Conservation (phyloP, 495 filamentous ascomycete genomes). For the Tirmania nivea region DNA sequence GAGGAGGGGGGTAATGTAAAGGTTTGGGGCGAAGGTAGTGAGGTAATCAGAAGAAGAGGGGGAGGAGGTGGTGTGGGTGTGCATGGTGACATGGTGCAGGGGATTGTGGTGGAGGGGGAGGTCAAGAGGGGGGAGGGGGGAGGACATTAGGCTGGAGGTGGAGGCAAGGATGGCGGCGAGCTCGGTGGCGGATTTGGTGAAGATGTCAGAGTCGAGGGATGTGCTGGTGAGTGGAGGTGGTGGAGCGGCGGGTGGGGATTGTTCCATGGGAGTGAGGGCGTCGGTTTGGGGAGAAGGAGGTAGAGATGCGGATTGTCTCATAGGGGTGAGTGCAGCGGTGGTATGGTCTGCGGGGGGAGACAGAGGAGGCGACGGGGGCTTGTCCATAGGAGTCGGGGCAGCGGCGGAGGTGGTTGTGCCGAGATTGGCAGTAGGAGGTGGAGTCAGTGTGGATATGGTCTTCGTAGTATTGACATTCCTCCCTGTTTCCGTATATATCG, state of each 20-base stretch:
- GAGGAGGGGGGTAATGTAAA: slow-evolving; percentile 45
- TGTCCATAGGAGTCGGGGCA: too few relatives aligned
- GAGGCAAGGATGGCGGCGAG: slow-evolving; percentile 28
- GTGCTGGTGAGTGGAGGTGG: too few relatives aligned
- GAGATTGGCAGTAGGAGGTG: too few relatives aligned
- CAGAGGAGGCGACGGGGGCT: too few relatives aligned
- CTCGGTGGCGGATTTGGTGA: slow-evolving; percentile 28
- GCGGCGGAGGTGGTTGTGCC: too few relatives aligned
- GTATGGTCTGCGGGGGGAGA: too few relatives aligned
- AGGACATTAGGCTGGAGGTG: slow-evolving; percentile 25
- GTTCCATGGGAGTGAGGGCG: background rate
- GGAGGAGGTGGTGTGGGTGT: slow-evolving; percentile 6
- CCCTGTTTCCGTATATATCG: too few relatives aligned
- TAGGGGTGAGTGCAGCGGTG: too few relatives aligned
- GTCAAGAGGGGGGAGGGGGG: slow-evolving; percentile 8
- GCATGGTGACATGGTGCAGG: slow-evolving; percentile 9
- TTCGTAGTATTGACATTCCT: too few relatives aligned
- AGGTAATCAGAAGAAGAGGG: slow-evolving; percentile 11
- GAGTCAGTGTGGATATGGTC: too few relatives aligned
- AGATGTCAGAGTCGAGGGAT: slow-evolving; percentile 21
- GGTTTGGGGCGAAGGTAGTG: slow-evolving; percentile 40
- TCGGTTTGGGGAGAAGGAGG: background rate
- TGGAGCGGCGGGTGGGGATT: background rate
- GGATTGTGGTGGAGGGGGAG: slow-evolving; percentile 2
- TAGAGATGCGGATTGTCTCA: background rate